These are phyloP conservation scores for Mariannaea elegans DNA, from an alignment of 2,329 filamentous ascomycete species.

Conservation along the genomic window DNA sequence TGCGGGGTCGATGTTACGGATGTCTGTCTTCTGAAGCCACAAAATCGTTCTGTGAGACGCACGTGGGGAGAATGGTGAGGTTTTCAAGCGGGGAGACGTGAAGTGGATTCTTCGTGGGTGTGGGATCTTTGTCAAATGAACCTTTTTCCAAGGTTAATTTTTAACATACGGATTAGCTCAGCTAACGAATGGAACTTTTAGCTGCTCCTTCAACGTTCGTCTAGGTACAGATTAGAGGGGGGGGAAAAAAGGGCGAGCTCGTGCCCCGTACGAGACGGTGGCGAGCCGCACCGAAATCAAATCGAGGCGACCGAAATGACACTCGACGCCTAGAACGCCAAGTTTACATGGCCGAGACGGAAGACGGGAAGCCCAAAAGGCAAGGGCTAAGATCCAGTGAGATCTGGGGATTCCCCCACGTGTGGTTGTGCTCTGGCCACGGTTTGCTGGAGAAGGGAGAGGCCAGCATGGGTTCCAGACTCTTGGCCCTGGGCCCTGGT, in stretches of 20 bases:
- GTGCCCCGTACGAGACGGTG: too few species aligned
- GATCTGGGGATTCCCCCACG: neutral
- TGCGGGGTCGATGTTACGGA: too few species aligned
- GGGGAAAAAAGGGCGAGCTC: too few species aligned
- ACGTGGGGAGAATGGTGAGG: neutral
- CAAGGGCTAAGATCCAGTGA: neutral
- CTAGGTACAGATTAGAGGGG: too few species aligned
- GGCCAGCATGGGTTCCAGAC: neutral
- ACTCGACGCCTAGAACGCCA: neutral
- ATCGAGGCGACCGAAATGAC: neutral
- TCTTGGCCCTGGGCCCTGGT: neutral
- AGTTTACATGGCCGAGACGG: constrained; percentile 11
- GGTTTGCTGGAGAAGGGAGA: constrained; percentile 9
- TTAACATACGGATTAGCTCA: neutral
- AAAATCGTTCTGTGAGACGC: neutral
- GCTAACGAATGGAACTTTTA: neutral
- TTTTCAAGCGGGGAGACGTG: neutral
- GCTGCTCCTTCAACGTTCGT: neutral
- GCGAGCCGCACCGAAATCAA: constrained; percentile 2
- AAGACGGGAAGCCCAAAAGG: constrained; percentile 7
- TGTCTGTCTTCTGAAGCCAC: neutral
- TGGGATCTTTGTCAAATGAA: neutral
- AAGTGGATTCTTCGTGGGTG: too few species aligned
- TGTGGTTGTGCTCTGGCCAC: neutral
- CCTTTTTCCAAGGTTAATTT: constrained; percentile 23